These are phyloP conservation scores for Noccaea caerulescens DNA, from an alignment of 345 rosid species.

Conservation along the genomic window DNA sequence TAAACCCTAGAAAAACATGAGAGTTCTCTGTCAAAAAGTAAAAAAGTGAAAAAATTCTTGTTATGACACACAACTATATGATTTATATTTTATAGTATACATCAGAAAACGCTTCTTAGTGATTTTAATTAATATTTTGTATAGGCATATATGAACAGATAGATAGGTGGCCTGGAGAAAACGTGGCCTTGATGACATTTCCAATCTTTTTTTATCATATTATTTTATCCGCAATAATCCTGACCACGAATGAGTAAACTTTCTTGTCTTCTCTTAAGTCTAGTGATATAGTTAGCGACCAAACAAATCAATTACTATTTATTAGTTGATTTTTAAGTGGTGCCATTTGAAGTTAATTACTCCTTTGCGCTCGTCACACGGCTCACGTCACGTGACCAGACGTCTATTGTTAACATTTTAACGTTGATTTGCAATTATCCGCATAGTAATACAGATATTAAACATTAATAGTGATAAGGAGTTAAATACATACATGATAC, in stretches of 20 bases:
- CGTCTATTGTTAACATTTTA: too few species aligned
- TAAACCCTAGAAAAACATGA: too few species aligned
- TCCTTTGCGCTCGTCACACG: background rate
- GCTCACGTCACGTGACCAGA: conserved; percentile 8
- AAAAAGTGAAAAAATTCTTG: too few species aligned
- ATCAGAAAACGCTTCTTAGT: too few species aligned
- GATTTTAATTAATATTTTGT: background rate
- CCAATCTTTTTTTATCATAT: too few species aligned
- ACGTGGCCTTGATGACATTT: conserved; percentile 9
- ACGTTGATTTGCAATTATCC: too few species aligned
- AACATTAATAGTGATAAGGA: too few species aligned
- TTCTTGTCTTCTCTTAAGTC: background rate
- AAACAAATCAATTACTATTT: conserved; percentile 7
- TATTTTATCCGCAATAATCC: background rate
- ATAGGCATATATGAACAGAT: background rate
- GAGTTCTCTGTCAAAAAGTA: too few species aligned
- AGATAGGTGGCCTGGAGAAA: background rate
- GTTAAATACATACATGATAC: too few species aligned
- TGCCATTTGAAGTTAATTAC: conserved; percentile 7
- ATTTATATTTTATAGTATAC: too few species aligned
- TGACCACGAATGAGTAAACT: too few species aligned
- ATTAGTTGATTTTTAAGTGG: background rate
- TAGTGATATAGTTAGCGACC: conserved; percentile 2
- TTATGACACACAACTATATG: too few species aligned
- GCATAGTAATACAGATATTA: background rate